phyloP scores from a whole-genome alignment of 140 eudicot genomes.

The Cichorium intybus region DNA sequence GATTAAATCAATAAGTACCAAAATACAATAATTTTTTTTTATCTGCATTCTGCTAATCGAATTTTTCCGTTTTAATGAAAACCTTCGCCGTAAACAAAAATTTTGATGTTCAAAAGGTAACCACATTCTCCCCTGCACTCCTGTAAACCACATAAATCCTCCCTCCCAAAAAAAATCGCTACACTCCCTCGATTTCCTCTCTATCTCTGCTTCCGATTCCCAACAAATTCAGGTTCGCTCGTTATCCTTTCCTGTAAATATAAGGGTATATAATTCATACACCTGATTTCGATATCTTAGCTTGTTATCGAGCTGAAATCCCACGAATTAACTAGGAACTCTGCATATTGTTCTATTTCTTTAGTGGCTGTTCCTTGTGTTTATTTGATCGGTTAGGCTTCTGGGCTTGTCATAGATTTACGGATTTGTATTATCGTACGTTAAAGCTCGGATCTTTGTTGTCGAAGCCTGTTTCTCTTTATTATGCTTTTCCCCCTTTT shows the following conservation, averaged over 20 bases:
- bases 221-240: conserved; percentile 29
- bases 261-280: not conserved
- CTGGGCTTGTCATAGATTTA: conserved; percentile 12
- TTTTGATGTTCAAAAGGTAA: not conserved
- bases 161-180: conserved; percentile 20
- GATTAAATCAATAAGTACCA: too few species aligned
- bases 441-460: conserved; percentile 48
- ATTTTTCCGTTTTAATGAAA: too few species aligned
- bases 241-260: conserved; percentile 17
- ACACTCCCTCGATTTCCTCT: conserved; percentile 7
- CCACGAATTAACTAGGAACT: not conserved
- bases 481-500: conserved; percentile 20
- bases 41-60: too few species aligned
- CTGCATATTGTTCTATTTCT: not conserved
- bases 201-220: conserved; percentile 24
- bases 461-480: conserved; percentile 25
- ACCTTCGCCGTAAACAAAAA: too few species aligned
- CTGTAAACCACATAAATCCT: conserved; percentile 34
- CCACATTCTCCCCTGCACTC: not conserved
- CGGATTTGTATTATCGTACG: conserved; percentile 24
- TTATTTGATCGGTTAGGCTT: conserved; percentile 10
- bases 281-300: conserved; percentile 3
- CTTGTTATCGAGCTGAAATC: conserved; percentile 1
- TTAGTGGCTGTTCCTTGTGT: not conserved
- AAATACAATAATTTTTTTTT: too few species aligned